phyloP scores from a whole-genome alignment of 768 basidiomycete genomes.

The Naganishia onofrii region DNA sequence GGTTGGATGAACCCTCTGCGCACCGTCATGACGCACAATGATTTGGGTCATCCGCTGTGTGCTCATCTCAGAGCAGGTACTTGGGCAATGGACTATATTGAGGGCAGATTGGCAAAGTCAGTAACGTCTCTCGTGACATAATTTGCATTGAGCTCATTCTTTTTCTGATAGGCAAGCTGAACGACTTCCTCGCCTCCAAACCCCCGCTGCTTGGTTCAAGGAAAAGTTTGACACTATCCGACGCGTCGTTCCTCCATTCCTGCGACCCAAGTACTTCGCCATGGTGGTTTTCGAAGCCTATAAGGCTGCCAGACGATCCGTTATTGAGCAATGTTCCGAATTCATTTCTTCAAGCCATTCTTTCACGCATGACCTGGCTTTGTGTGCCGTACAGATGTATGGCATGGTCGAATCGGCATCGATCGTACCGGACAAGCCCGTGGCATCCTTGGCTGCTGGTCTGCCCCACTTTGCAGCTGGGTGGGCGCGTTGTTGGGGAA shows the following conservation, averaged over 20 bases:
- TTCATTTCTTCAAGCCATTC: constrained; percentile 79
- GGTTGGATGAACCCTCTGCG: constrained; percentile 93
- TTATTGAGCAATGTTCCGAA: constrained; percentile 81
- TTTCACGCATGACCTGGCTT: constrained; percentile 84
- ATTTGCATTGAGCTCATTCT: not conserved
- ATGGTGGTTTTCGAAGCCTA: constrained; percentile 85
- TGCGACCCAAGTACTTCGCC: constrained; percentile 95
- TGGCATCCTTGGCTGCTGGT: constrained; percentile 87
- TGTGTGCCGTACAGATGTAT: constrained; percentile 72
- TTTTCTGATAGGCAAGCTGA: constrained; percentile 53
- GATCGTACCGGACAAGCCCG: constrained; percentile 62
- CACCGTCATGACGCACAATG: constrained; percentile 81
- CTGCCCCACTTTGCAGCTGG: constrained; percentile 87
- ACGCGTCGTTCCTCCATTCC: constrained; percentile 69
- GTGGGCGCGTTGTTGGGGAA: constrained; percentile 97
- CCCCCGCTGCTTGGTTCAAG: constrained; percentile 78
- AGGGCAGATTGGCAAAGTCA: constrained; percentile 67
- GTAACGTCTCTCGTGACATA: constrained; percentile 47
- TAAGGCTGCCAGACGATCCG: constrained; percentile 79
- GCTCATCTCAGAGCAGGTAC: constrained; percentile 78
- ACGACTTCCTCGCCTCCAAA: constrained; percentile 65
- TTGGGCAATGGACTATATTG: constrained; percentile 90
- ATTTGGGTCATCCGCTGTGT: constrained; percentile 88
- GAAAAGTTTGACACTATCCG: constrained; percentile 83
- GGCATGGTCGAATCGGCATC: constrained; percentile 88